These are phyloP conservation scores for Periconia sp. DNA, from an alignment of 2,329 filamentous ascomycete genomes.

Conservation along the genomic window DNA sequence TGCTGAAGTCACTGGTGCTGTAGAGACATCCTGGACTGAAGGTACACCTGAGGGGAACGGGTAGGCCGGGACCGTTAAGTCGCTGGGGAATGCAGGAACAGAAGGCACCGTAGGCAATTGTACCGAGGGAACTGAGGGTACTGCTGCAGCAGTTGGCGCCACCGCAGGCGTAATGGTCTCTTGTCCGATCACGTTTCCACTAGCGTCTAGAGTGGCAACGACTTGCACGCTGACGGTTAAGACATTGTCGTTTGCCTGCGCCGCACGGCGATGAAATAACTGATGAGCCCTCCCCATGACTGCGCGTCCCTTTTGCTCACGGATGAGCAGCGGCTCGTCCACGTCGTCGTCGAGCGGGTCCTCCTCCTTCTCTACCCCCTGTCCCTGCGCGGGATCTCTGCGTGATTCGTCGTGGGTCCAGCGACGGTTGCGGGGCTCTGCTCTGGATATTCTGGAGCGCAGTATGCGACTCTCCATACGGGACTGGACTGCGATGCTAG, in stretches of 20 bases:
- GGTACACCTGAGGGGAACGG: slow-evolving; percentile 36
- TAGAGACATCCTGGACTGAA: slow-evolving; percentile 6
- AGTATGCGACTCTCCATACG: slow-evolving; percentile 37
- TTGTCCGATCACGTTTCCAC: slow-evolving; percentile 32
- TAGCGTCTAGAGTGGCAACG: slow-evolving; percentile 34
- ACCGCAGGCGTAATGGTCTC: slow-evolving; percentile 28
- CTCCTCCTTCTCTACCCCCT: slow-evolving; percentile 22
- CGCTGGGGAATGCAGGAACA: slow-evolving; percentile 43
- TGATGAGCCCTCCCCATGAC: slow-evolving; percentile 40
- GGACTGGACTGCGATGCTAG: slow-evolving; percentile 17
- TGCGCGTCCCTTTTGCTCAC: slow-evolving; percentile 25
- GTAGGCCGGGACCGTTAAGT: slow-evolving; percentile 41
- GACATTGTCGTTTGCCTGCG: slow-evolving; percentile 20
- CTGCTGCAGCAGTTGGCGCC: slow-evolving; percentile 1
- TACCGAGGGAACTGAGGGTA: slow-evolving; percentile 18
- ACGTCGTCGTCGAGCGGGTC: slow-evolving; percentile 9
- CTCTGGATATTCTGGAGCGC: slow-evolving; percentile 30
- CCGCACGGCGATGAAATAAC: slow-evolving; percentile 41
- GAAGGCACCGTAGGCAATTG: slow-evolving; percentile 33
- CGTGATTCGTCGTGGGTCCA: slow-evolving; percentile 18
- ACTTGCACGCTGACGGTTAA: slow-evolving; percentile 39
- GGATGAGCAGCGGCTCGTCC: slow-evolving; percentile 23
- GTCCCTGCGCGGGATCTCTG: slow-evolving; percentile 12
- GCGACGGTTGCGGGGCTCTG: slow-evolving; percentile 31
- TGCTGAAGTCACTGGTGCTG: too few species aligned